Conservation (phyloP, 2,329 filamentous ascomycete genomes). For the Pyrenophora seminiperda region DNA sequence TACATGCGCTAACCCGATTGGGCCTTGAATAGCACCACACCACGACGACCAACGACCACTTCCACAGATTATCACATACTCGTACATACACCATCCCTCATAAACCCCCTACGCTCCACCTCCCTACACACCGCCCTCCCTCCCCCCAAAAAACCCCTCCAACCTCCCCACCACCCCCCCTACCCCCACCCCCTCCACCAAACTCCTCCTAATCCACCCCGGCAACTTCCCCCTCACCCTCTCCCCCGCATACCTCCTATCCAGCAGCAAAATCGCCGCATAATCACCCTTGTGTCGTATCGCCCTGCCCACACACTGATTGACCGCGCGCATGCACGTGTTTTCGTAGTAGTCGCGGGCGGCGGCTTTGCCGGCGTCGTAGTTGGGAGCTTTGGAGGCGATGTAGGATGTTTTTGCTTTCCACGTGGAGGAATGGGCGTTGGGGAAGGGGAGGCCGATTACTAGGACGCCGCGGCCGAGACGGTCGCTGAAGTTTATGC, state of each 20-base stretch:
- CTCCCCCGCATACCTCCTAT: constrained; percentile 75
- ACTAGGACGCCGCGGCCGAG: constrained; percentile 89
- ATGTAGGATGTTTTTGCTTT: constrained; percentile 89
- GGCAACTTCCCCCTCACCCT: constrained; percentile 81
- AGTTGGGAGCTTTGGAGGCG: constrained; percentile 61
- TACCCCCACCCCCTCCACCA: constrained; percentile 53
- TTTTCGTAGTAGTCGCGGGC: constrained; percentile 89
- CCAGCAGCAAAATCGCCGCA: constrained; percentile 84
- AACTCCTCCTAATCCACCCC: constrained; percentile 80
- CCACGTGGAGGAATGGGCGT: constrained; percentile 88
- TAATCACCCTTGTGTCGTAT: constrained; percentile 90
- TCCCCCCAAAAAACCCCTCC: constrained; percentile 46
- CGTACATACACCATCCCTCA: too few relatives aligned
- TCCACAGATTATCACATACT: too few relatives aligned
- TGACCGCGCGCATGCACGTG: constrained; percentile 93
- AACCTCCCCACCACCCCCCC: constrained; percentile 52
- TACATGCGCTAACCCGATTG: constrained; percentile 13
- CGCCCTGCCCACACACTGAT: constrained; percentile 92
- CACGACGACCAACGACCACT: background rate
- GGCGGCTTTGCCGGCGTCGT: constrained; percentile 51
- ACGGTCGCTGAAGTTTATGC: constrained; percentile 95
- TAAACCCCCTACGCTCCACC: too few relatives aligned
- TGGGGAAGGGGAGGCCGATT: constrained; percentile 92
- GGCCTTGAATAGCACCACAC: constrained; percentile 19
- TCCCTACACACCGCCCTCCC: constrained; percentile 18